phyloP scores from a whole-genome alignment of 345 rosid species.

The Adansonia digitata region DNA sequence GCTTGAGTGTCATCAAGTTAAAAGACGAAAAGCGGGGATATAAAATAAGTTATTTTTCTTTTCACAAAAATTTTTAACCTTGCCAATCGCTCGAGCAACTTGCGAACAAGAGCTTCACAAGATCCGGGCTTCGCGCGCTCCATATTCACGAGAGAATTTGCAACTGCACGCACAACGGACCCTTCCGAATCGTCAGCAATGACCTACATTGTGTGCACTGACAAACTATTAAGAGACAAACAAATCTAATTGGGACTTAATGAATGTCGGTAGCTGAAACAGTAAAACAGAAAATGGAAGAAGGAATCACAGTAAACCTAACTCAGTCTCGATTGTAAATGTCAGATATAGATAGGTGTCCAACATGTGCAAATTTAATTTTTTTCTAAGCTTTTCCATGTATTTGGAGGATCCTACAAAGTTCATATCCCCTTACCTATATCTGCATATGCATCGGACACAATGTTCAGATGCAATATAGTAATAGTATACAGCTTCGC shows the following conservation, averaged over 20 bases:
- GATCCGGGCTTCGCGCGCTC: conserved; percentile 80
- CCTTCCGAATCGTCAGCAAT: conserved; percentile 56
- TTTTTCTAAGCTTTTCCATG: no score
- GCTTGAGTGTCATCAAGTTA: conserved; percentile 14
- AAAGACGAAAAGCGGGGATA: background rate
- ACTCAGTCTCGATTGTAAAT: no score
- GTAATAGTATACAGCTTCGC: background rate
- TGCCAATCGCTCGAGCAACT: conserved; percentile 66
- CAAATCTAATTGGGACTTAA: background rate
- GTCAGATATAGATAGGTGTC: no score
- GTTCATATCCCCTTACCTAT: no score
- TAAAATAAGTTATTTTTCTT: background rate
- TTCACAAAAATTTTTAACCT: conserved; percentile 36
- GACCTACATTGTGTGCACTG: conserved; percentile 40
- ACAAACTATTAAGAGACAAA: background rate
- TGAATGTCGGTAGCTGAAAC: background rate
- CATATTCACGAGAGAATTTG: conserved; percentile 55
- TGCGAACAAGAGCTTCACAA: conserved; percentile 62
- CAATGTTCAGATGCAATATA: no score
- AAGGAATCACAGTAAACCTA: background rate
- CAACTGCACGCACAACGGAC: conserved; percentile 43
- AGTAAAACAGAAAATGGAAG: background rate
- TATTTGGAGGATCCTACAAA: no score
- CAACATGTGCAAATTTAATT: no score
- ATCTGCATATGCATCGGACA: no score